phyloP scores from a whole-genome alignment of 768 basidiomycete genomes.

The Lactarius hatsudake region DNA sequence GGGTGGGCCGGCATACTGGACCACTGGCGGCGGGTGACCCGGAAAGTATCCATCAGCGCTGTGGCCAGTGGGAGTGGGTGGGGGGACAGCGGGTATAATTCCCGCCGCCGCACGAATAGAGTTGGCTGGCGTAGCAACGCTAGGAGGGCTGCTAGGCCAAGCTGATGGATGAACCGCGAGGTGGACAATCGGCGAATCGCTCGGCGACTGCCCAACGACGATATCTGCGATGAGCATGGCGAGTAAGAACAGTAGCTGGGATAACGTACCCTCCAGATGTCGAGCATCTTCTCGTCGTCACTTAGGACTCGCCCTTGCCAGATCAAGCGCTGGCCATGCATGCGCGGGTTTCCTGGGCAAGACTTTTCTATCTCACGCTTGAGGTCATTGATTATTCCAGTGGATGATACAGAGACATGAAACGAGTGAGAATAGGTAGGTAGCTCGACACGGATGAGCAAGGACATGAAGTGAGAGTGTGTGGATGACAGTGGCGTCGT shows the following conservation, averaged over 20 bases:
- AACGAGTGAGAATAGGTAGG: slow-evolving; percentile 75
- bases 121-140: slow-evolving; percentile 28
- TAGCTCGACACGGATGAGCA: slow-evolving; percentile 62
- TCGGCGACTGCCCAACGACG: slow-evolving; percentile 41
- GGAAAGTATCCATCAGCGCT: not conserved
- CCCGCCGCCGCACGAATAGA: slow-evolving; percentile 11
- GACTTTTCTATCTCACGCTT: slow-evolving; percentile 60
- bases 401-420: slow-evolving; percentile 46
- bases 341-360: slow-evolving; percentile 62
- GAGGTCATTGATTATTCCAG: slow-evolving; percentile 56
- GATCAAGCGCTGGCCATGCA: slow-evolving; percentile 73
- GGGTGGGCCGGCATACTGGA: not conserved
- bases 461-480: slow-evolving; percentile 20
- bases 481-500: not conserved
- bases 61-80: slow-evolving; percentile 1
- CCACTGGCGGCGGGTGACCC: not conserved
- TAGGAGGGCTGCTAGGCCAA: slow-evolving; percentile 60
- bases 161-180: slow-evolving; percentile 78
- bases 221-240: not conserved
- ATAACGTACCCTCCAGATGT: slow-evolving; percentile 64
- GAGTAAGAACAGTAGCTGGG: not conserved
- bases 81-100: not conserved
- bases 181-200: slow-evolving; percentile 63
- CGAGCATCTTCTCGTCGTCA: slow-evolving; percentile 62
- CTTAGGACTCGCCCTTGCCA: slow-evolving; percentile 67